Base-by-base conservation (phyloP, 1,284 basidiomycete species). In the Malassezia sympodialis region DNA sequence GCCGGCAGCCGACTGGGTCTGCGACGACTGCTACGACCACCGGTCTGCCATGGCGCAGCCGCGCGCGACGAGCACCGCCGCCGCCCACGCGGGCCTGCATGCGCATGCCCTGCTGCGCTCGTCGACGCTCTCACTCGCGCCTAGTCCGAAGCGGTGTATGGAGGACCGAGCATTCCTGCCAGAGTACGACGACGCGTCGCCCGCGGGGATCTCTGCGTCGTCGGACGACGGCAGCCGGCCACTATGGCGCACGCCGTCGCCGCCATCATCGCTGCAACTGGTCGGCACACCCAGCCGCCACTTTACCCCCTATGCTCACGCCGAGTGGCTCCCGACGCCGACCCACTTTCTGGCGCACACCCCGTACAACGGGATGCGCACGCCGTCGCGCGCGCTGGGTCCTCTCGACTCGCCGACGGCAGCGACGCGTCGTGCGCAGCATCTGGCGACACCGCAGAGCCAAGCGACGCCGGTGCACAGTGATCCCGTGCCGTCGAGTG, bases 21-120 rank as follows among this genome's bases (percentile, higher is more conserved):
- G 55, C 35, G 55, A 57, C 45, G 55, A 57, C 47, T 57, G 55
- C 50, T 57, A 52, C 49, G 49, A 57, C 12, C 28, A 26, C 11
- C 11, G 19, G 14, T 32, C 41, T 1, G 42, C 35, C 32, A 27
- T 55, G 10, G 23, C 48, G 26, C 48, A 49, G 21, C 17, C 37
- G 35, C 48, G 39, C 2, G 11, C 37, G 24, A n/a, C 37, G 15
- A 15, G 15, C 12, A 11, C 11, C 11, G 21, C 35, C 5, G 30
- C 24, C 26, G 15, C 4, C 14, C 28, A 49, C 35, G 5, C 17
- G 8, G 32, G 47, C 27, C 27, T 41, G 15, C 42, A 37, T 27
- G 34, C 47, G 19, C 41, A 50, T 32, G 42, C 35, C 7, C 28
- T n/a, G 44, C 44, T 32, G 32, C 30, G 21, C 32, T 28, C 47